Percentiles rank a stretch among this genome's conserved stretches.
These are phyloP conservation scores for Gaeumannomyces sp. DNA, from an alignment of 2,329 filamentous ascomycete species.

Conservation along the genomic window DNA sequence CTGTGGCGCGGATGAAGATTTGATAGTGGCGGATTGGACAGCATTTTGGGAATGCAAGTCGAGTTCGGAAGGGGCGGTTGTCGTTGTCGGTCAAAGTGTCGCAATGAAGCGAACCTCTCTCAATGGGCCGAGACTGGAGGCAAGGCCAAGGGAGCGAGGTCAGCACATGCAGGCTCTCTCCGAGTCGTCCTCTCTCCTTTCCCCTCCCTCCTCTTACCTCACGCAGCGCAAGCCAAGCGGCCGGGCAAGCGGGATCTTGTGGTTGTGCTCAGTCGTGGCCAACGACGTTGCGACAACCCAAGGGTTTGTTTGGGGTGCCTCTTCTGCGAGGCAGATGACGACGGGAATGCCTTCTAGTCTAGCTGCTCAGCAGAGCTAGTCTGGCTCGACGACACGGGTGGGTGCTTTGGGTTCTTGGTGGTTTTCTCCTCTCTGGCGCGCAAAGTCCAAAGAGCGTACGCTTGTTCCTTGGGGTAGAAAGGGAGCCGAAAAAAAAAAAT, in stretches of 20 bases:
- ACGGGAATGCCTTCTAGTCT: not conserved
- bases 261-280: constrained; percentile 42
- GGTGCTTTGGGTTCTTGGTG: constrained; percentile 5
- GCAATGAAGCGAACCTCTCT: constrained; percentile 41
- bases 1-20: constrained; percentile 68
- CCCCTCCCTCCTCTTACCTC: constrained; percentile 47
- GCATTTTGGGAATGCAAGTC: constrained; percentile 23
- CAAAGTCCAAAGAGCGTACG: not conserved
- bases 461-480: not conserved
- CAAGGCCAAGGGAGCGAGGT: not conserved
- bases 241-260: constrained; percentile 51
- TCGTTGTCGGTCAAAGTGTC: constrained; percentile 31
- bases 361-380: not conserved
- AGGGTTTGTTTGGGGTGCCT: constrained; percentile 5
- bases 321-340: not conserved
- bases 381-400: not conserved
- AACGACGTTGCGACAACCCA: constrained; percentile 29
- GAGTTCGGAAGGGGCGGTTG: constrained; percentile 22
- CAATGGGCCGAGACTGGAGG: constrained; percentile 23
- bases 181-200: constrained; percentile 21
- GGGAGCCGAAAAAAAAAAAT: not conserved
- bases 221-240: constrained; percentile 79
- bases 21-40: constrained; percentile 47
- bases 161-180: constrained; percentile 8
- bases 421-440: constrained; percentile 3